These are phyloP conservation scores for Termitomyces sp. DNA, from an alignment of 768 basidiomycete species.

Conservation along the genomic window DNA sequence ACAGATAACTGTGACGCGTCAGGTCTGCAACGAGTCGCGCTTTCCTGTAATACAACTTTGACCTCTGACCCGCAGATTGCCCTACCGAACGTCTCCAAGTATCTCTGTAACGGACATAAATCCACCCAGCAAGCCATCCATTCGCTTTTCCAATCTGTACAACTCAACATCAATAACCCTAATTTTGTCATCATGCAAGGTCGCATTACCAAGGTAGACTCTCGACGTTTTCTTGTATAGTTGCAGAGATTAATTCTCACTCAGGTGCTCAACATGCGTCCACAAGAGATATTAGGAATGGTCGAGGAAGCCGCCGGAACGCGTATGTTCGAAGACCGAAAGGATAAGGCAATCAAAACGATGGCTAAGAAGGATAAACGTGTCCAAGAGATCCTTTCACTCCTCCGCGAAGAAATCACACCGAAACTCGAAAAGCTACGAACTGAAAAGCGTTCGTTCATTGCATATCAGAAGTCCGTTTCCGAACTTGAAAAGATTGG, in stretches of 20 bases:
- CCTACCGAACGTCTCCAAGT: constrained; percentile 90
- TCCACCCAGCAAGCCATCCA: constrained; percentile 81
- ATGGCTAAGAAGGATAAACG: constrained; percentile 98
- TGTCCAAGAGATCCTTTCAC: constrained; percentile 78
- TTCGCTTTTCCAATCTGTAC: constrained; percentile 91
- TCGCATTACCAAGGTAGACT: constrained; percentile 90
- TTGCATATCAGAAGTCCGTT: constrained; percentile 86
- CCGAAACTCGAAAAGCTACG: constrained; percentile 93
- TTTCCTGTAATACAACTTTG: background rate
- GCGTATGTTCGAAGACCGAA: constrained; percentile 98
- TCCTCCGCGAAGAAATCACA: constrained; percentile 85
- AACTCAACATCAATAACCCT: constrained; percentile 99
- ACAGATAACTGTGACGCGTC: constrained; percentile 96
- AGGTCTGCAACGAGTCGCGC: constrained; percentile 43
- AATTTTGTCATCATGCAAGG: constrained; percentile 99
- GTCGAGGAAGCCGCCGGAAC: constrained; percentile 98
- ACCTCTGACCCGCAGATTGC: constrained; percentile 56
- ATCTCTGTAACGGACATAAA: constrained; percentile 95
- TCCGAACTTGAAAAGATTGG: constrained; percentile 84
- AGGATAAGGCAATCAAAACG: constrained; percentile 93
- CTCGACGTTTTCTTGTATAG: background rate
- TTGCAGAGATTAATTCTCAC: background rate
- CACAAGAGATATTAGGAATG: constrained; percentile 96
- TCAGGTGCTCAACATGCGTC: constrained; percentile 94
- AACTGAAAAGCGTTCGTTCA: constrained; percentile 79